A percentile compares a stretch with the other conserved stretches of the same genome.
Evolutionary conservation across 108 stramenopile genomes (phyloP).

Genomic region (Epithemia pelagica): DNA sequence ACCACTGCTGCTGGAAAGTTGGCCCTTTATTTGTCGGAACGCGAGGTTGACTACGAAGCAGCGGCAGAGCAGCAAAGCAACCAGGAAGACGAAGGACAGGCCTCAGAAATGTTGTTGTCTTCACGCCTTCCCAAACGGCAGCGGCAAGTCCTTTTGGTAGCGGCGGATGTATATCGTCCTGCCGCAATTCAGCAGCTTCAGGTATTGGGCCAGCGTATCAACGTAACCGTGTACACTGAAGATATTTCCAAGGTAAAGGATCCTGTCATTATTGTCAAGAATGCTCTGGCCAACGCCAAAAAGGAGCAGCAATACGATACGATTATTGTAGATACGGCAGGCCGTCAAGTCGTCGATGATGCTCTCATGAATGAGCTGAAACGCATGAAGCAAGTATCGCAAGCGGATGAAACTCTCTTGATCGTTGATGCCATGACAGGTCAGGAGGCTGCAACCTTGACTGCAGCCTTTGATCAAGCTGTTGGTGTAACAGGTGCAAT

Average conservation of each 20-base stretch:
- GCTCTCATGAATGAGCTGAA: conserved; percentile 90
- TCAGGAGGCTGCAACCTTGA: conserved; percentile 92
- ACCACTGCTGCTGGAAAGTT: conserved; percentile 93
- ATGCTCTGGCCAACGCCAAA: conserved; percentile 73
- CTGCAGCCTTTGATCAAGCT: conserved; percentile 88
- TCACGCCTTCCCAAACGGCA: conserved; percentile 59
- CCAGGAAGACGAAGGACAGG: conserved; percentile 32
- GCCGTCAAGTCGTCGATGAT: conserved; percentile 91
- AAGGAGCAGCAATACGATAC: conserved; percentile 77
- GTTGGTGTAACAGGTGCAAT: conserved; percentile 91
- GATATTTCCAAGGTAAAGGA: conserved; percentile 40
- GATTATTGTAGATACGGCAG: conserved; percentile 94
- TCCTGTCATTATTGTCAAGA: conserved; percentile 84
- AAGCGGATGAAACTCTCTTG: conserved; percentile 91
- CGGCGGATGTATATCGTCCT: conserved; percentile 94
- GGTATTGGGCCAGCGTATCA: conserved; percentile 75
- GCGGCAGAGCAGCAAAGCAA: conserved; percentile 31
- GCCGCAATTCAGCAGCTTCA: conserved; percentile 92
- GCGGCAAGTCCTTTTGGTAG: conserved; percentile 81
- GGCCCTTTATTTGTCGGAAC: conserved; percentile 78
- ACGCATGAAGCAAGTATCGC: conserved; percentile 64
- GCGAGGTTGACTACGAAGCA: conserved; percentile 65
- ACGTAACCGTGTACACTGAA: conserved; percentile 75
- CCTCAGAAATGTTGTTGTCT: conserved; percentile 24
- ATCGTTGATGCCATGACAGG: conserved; percentile 98